Evolutionary conservation across 768 basidiomycete species (phyloP).

Genomic region (Lactarius pseudohatsudake): DNA sequence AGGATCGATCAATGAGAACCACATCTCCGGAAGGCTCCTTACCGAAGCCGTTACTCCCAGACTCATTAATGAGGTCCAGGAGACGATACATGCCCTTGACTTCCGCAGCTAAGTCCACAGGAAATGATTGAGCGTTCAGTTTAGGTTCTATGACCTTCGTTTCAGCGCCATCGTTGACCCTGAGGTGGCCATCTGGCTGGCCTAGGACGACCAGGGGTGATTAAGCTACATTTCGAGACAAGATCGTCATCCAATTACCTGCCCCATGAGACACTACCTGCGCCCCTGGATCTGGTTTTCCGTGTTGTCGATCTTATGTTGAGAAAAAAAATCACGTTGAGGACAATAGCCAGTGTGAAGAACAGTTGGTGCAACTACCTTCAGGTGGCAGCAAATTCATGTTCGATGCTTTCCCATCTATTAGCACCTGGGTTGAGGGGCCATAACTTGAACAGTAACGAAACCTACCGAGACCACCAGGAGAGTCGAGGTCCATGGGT

Average conservation of each 20-base stretch:
- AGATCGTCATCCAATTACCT: not conserved
- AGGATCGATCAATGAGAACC: not conserved
- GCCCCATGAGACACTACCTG: not conserved
- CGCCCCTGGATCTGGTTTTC: not conserved
- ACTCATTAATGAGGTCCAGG: constrained; percentile 44
- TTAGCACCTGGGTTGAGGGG: not conserved
- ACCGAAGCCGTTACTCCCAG: constrained; percentile 51
- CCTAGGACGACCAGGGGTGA: not conserved
- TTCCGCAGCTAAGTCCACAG: not conserved
- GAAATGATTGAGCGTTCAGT: not conserved
- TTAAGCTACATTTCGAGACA: not conserved
- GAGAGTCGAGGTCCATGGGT: no score
- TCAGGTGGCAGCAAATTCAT: not conserved
- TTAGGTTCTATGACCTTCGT: not conserved
- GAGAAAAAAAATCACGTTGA: not conserved
- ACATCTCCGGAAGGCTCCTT: constrained; percentile 15
- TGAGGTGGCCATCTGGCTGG: not conserved
- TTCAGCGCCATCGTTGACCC: not conserved
- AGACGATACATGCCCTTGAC: not conserved
- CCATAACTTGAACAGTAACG: no score
- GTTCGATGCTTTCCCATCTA: not conserved
- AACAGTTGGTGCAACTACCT: not conserved
- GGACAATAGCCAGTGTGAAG: not conserved
- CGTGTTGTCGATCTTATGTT: not conserved
- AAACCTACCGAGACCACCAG: no score